These are phyloP conservation scores for Peltaster fructicola DNA, from an alignment of 2,329 filamentous ascomycete species.

Conservation along the genomic window DNA sequence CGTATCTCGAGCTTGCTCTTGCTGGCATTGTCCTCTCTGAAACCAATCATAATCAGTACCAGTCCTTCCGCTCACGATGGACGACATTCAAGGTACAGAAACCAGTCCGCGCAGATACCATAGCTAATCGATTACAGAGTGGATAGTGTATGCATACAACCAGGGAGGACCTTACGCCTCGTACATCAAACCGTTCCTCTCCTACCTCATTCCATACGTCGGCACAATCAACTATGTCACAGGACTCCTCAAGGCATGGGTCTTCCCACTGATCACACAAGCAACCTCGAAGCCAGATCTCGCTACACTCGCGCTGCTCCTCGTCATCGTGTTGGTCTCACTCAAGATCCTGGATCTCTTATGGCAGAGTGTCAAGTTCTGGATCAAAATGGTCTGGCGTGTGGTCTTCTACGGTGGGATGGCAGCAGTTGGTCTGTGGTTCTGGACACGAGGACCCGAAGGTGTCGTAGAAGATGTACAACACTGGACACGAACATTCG, in stretches of 20 bases:
- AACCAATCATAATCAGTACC: too few relatives aligned
- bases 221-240: neutral
- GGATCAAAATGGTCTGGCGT: constrained; percentile 48
- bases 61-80: too few relatives aligned
- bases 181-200: too few relatives aligned
- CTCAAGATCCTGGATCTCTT: constrained; percentile 51
- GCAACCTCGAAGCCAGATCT: constrained; percentile 25
- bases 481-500: constrained; percentile 21
- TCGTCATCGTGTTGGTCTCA: constrained; percentile 44
- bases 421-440: constrained; percentile 34
- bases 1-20: too few relatives aligned
- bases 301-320: constrained; percentile 36
- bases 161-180: too few relatives aligned
- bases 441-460: constrained; percentile 45
- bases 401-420: constrained; percentile 48
- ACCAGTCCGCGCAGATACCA: too few relatives aligned
- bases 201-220: neutral
- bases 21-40: too few relatives aligned
- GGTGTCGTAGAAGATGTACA: constrained; percentile 43
- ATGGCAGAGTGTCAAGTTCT: constrained; percentile 56
- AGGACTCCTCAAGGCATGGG: constrained; percentile 9
- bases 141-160: constrained; percentile 1
- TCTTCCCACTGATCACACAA: constrained; percentile 14
- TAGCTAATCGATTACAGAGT: constrained; percentile 1
- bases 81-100: too few relatives aligned